Percentiles rank a stretch among this genome's conserved stretches.
Evolutionary conservation across 345 rosid species (phyloP).

Genomic region (Alliaria petiolata): DNA sequence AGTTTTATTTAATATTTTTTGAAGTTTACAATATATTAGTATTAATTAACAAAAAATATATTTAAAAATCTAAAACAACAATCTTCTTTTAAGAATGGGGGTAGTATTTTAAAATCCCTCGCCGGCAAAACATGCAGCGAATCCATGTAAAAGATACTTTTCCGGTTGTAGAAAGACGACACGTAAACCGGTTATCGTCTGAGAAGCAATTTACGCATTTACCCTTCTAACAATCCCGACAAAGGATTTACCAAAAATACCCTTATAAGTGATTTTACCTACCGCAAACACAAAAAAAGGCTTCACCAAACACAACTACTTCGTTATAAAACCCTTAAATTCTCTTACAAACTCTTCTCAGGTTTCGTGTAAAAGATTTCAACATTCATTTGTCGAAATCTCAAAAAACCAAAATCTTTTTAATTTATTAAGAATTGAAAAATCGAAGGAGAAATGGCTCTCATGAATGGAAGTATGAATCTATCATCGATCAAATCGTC

Average conservation of each 20-base stretch:
- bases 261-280: slow-evolving; percentile 19
- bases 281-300: slow-evolving; percentile 15
- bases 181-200: not conserved
- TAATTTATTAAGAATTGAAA: too few relatives aligned
- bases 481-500: slow-evolving; percentile 19
- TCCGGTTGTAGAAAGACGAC: not conserved
- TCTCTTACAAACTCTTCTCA: slow-evolving; percentile 15
- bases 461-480: slow-evolving; percentile 31
- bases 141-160: not conserved
- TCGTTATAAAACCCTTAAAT: slow-evolving; percentile 25
- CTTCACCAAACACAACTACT: slow-evolving; percentile 30
- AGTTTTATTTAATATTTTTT: too few relatives aligned
- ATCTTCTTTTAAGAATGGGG: too few relatives aligned
- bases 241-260: not conserved
- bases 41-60: too few relatives aligned
- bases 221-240: slow-evolving; percentile 19
- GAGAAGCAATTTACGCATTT: not conserved
- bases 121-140: slow-evolving; percentile 15
- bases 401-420: too few relatives aligned
- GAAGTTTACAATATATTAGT: too few relatives aligned
- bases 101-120: too few relatives aligned
- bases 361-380: slow-evolving; percentile 28
- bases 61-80: not conserved
- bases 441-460: slow-evolving; percentile 12
- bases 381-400: slow-evolving; percentile 21